Evolutionary conservation across 2,329 filamentous ascomycete genomes (phyloP).

Genomic region (Aspergillus texensis): DNA sequence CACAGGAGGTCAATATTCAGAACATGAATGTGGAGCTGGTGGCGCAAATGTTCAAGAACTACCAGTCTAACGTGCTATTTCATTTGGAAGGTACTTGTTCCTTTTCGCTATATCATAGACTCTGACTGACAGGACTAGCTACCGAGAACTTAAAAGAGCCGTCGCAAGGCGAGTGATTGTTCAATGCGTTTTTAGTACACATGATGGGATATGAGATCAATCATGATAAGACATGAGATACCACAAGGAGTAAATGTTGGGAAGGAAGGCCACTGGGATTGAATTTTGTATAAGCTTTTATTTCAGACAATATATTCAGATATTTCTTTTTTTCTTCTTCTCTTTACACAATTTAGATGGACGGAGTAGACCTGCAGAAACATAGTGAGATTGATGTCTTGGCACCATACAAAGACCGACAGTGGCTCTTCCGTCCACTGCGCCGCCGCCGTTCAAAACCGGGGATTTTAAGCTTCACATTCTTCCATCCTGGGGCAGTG

Average conservation of each 20-base stretch:
- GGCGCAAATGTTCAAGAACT: constrained; percentile 99
- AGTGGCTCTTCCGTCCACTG: constrained; percentile 17
- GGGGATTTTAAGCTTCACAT: constrained; percentile 13
- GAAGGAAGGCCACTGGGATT: neutral
- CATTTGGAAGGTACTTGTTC: constrained; percentile 79
- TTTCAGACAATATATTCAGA: neutral
- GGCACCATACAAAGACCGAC: constrained; percentile 22
- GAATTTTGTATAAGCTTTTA: neutral
- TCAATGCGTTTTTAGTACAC: neutral
- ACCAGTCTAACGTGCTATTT: constrained; percentile 96
- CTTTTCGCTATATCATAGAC: constrained; percentile 1
- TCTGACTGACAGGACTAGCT: constrained; percentile 52
- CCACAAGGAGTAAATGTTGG: neutral
- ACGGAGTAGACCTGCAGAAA: neutral
- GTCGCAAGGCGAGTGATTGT: constrained; percentile 49
- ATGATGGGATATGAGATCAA: neutral
- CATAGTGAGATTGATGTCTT: constrained; percentile 13
- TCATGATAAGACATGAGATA: neutral
- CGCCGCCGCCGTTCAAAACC: constrained; percentile 19
- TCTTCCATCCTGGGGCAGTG: constrained; percentile 8
- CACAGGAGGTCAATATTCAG: constrained; percentile 91
- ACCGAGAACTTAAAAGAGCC: constrained; percentile 84
- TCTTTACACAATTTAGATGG: neutral
- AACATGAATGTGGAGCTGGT: constrained; percentile 99
- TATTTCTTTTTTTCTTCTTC: neutral